phyloP scores from a whole-genome alignment of 208 protist genomes.

The Acanthamoeba royreba region DNA sequence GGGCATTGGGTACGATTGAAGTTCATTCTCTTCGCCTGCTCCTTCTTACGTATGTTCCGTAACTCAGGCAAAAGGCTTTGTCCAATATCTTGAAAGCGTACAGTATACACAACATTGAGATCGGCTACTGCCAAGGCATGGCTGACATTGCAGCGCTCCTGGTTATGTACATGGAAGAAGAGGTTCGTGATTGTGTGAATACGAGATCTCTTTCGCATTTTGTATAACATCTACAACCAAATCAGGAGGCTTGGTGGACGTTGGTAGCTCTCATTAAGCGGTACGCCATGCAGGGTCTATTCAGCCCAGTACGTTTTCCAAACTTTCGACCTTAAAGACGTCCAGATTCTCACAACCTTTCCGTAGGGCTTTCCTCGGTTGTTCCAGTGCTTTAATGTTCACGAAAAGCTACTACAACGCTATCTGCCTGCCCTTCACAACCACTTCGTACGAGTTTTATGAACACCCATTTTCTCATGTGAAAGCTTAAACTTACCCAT shows the following conservation, averaged over 20 bases:
- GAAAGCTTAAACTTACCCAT: background rate
- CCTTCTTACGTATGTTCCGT: background rate
- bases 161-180: slow-evolving; percentile 44
- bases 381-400: background rate
- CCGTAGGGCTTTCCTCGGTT: background rate
- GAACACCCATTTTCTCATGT: background rate
- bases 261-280: background rate
- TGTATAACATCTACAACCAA: background rate
- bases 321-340: background rate
- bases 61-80: background rate
- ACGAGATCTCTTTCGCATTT: background rate
- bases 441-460: background rate
- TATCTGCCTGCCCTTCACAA: background rate
- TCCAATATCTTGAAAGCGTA: slow-evolving; percentile 43
- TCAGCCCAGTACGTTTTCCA: background rate
- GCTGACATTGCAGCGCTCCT: slow-evolving; percentile 2
- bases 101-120: background rate
- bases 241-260: background rate
- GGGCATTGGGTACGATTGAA: background rate
- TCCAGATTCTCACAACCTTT: background rate
- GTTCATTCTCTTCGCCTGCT: background rate
- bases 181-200: background rate
- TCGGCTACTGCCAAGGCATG: slow-evolving; percentile 63
- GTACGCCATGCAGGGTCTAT: background rate
- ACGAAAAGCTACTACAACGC: background rate